A percentile compares a stretch with the other conserved stretches of the same genome.
Evolutionary conservation across 176 grass and related monocot genomes (phyloP).

Genomic region (Bothriochloa decipiens): DNA sequence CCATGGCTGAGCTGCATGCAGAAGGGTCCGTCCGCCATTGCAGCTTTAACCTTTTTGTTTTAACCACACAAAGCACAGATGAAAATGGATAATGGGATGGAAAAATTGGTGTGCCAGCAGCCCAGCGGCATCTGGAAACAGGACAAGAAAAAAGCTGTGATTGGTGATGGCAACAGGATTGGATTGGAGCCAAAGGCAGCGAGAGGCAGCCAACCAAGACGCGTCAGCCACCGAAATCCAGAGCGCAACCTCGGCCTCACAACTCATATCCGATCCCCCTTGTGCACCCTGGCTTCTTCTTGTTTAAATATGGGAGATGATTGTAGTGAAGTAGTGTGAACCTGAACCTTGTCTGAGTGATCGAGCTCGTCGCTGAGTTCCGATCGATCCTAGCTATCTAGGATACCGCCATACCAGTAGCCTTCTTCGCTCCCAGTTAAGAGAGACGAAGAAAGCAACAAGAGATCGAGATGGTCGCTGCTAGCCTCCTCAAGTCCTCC

Average conservation of each 20-base stretch:
- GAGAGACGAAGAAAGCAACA: background rate
- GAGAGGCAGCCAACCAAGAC: conserved; percentile 35
- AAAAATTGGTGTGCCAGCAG: background rate
- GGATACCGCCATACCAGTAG: background rate
- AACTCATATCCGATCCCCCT: conserved; percentile 67
- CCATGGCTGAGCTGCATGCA: conserved; percentile 22
- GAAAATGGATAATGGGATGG: background rate
- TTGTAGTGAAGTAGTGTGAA: conserved; percentile 29
- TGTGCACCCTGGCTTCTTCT: conserved; percentile 30
- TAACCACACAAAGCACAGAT: background rate
- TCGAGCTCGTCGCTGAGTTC: background rate
- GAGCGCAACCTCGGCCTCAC: conserved; percentile 68
- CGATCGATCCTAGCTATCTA: background rate
- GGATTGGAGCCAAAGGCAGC: conserved; percentile 19
- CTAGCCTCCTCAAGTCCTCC: conserved; percentile 83
- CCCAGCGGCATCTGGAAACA: background rate
- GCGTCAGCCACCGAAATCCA: conserved; percentile 57
- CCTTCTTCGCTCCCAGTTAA: background rate
- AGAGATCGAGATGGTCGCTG: conserved; percentile 59
- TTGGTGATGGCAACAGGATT: conserved; percentile 45
- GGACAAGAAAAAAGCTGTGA: background rate
- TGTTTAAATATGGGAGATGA: conserved; percentile 41
- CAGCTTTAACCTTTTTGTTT: background rate
- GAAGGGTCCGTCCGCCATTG: background rate
- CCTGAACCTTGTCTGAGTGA: conserved; percentile 8